Conservation (phyloP, 306 rosid genomes). For the Sechiopsis laciniata region DNA sequence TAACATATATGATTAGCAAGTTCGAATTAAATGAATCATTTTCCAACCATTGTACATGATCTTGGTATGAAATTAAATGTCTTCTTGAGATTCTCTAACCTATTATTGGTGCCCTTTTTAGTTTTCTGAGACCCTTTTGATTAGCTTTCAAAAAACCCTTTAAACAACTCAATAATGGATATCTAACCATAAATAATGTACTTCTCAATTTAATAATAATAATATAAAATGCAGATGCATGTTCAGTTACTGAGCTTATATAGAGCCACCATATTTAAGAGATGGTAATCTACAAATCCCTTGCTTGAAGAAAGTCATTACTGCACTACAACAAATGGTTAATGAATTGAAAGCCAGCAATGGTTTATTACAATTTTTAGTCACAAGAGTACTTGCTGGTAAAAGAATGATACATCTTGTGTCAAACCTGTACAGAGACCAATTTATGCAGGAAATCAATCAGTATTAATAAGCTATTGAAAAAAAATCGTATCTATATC, state of each 20-base stretch:
- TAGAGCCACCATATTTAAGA: background rate
- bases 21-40: background rate
- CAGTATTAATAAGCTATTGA: background rate
- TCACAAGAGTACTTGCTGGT: slow-evolving; percentile 9
- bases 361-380: background rate
- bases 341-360: slow-evolving; percentile 7
- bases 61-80: background rate
- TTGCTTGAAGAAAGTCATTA: background rate
- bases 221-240: background rate
- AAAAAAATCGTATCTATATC: background rate
- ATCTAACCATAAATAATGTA: background rate
- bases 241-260: background rate
- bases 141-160: too few species aligned
- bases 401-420: slow-evolving; percentile 19
- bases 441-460: slow-evolving; percentile 10
- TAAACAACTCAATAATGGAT: too few species aligned
- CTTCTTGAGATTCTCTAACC: slow-evolving; percentile 1
- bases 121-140: too few species aligned
- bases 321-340: background rate
- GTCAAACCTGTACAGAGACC: slow-evolving; percentile 16
- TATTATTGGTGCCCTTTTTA: background rate
- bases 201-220: background rate
- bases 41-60: slow-evolving; percentile 9
- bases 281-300: background rate
- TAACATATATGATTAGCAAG: background rate